These are phyloP conservation scores for Gracilariopsis chorda DNA, from an alignment of 23 red algal species.

Conservation along the genomic window DNA sequence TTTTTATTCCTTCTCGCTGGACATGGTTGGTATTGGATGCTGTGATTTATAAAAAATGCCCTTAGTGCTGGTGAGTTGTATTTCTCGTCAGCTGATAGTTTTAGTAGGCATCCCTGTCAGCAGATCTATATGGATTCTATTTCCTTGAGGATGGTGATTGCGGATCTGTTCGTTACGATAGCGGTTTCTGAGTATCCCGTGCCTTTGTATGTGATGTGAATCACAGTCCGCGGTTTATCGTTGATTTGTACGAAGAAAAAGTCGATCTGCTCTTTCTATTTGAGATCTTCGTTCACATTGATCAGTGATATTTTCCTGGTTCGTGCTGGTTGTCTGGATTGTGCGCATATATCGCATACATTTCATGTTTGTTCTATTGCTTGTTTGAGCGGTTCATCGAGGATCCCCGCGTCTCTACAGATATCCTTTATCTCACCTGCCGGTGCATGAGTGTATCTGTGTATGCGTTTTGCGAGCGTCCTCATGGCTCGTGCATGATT, in stretches of 20 bases:
- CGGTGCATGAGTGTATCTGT: constrained; percentile 5
- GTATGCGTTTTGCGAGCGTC: not conserved
- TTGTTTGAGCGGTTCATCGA: not conserved
- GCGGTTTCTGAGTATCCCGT: not conserved
- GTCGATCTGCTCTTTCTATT: constrained; percentile 1
- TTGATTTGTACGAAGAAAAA: not conserved
- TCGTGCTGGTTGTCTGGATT: not conserved
- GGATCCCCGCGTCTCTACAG: not conserved
- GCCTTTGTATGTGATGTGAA: not conserved
- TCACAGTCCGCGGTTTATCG: not conserved
- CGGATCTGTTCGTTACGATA: not conserved
- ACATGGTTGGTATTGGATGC: not conserved
- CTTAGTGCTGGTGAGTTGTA: not conserved
- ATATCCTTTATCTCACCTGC: not conserved
- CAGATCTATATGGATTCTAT: constrained; percentile 6
- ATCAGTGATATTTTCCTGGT: constrained; percentile 2
- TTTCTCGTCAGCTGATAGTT: not conserved
- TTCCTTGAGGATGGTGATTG: not conserved
- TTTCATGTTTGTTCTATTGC: not conserved
- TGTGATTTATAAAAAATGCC: not conserved
- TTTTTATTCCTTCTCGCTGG: not conserved
- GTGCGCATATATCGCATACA: not conserved
- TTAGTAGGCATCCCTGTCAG: not conserved
- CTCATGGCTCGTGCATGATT: not conserved
- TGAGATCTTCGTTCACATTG: constrained; percentile 13